phyloP scores from a whole-genome alignment of 371 early-diverging fungal genomes.

The Syncephalastrum racemosum region DNA sequence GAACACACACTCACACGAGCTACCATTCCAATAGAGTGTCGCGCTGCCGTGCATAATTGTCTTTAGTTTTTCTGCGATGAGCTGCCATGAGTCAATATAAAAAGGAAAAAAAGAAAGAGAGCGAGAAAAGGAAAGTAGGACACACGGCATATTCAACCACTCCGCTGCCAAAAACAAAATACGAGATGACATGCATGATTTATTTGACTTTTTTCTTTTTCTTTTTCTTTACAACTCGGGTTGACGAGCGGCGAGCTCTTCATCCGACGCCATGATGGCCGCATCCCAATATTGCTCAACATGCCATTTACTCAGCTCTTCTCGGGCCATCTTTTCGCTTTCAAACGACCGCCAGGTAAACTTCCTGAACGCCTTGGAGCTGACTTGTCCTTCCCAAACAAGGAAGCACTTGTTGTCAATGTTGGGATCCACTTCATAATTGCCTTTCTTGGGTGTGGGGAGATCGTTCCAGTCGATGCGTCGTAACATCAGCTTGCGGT shows the following conservation, averaged over 20 bases:
- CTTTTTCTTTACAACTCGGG: conserved; percentile 25
- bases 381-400: conserved; percentile 93
- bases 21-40: too few relatives aligned
- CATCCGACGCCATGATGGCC: conserved; percentile 44
- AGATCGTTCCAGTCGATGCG: conserved; percentile 90
- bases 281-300: conserved; percentile 88
- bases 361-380: conserved; percentile 70
- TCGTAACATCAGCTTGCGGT: conserved; percentile 94
- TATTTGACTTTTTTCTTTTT: conserved; percentile 1
- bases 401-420: conserved; percentile 79
- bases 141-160: too few relatives aligned
- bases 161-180: background rate
- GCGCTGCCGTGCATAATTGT: too few relatives aligned
- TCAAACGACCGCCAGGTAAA: conserved; percentile 77
- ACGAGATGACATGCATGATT: background rate
- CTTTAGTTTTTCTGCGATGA: too few relatives aligned
- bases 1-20: too few relatives aligned
- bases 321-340: conserved; percentile 73
- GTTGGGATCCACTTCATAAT: conserved; percentile 28
- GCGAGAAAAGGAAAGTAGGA: too few relatives aligned
- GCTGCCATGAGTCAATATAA: too few relatives aligned
- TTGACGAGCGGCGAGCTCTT: conserved; percentile 44
- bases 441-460: conserved; percentile 45
- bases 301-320: conserved; percentile 66
- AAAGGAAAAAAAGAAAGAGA: too few relatives aligned